Evolutionary conservation across 2,329 filamentous ascomycete genomes (phyloP), one percentile per base, ranked within the genome.

Genomic region (Neonectria neomacrospora): DNA sequence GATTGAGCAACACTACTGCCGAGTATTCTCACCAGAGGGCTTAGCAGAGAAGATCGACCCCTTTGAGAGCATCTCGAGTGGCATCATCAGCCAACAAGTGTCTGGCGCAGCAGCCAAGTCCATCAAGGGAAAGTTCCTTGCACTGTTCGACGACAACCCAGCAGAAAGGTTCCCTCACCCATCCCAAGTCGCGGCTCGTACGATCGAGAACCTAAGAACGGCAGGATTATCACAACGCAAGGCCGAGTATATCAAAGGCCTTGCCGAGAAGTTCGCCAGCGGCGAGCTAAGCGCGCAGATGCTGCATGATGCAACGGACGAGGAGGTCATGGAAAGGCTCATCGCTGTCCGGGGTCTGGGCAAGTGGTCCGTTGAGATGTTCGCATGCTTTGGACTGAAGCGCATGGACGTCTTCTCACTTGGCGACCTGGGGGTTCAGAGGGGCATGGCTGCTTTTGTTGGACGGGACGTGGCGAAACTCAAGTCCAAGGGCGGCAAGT

Each of bases 1-100:
- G 18, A 88, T 97, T 52, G 89, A 92, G 61, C 86, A 88, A 61
- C 86, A 97, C 74, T 87, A 86, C 64, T 98, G 95, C 78, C 85
- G 84, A 58, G 80, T 96, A 16, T 98, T 98, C 79, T 91, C 90
- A 1, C 86, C 93, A 0, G 90, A 91, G 66, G 93, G 94, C 0
- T 81, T 98, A n/a, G 88, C 90, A 28, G 93, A 97, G 78, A 84
- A 88, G 67, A 88, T 97, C 64, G 93, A 98, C 78, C 96, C 96
- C 0, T 99, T 97, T 74, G 90, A 91, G 71, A 90, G 88, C 61
- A 84, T 99, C 34, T 86, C 88, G 41, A 94, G 91, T 77, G 91
- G 94, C 54, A 97, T 99, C 75, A 97, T 98, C 72, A 94, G 93
- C 56, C 96, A 98, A 80, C 96, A 99, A 81, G 95, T 99, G 20